Evolutionary conservation across 768 basidiomycete species (phyloP).

Genomic region (Russula vinacea): DNA sequence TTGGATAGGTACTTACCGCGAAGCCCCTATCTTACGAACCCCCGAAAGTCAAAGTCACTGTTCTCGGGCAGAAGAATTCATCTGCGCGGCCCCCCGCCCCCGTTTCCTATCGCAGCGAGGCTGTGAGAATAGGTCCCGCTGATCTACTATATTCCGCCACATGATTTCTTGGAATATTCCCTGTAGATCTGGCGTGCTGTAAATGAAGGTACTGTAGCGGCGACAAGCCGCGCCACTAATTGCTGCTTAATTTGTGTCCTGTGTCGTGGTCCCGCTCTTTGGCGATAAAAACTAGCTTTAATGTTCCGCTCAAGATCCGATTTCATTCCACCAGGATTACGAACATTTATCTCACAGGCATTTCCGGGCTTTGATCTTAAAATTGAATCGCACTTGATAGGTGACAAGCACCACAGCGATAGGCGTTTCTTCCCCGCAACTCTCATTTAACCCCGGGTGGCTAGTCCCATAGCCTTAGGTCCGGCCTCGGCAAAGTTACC

Average conservation of each 20-base stretch:
- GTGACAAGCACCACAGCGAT: neutral
- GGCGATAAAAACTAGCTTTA: conserved; percentile 9
- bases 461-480: neutral
- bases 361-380: neutral
- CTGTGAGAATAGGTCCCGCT: conserved; percentile 3
- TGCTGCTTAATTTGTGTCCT: conserved; percentile 6
- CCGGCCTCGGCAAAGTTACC: neutral
- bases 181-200: neutral
- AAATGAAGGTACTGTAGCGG: conserved; percentile 6
- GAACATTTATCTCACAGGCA: neutral
- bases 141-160: neutral
- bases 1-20: neutral
- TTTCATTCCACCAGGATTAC: conserved; percentile 1
- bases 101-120: conserved; percentile 10
- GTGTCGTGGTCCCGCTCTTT: conserved; percentile 3
- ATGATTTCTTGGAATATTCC: conserved; percentile 22
- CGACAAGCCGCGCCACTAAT: conserved; percentile 18
- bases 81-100: neutral
- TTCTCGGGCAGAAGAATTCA: neutral
- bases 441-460: neutral
- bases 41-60: neutral
- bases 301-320: neutral
- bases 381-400: neutral
- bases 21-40: neutral
- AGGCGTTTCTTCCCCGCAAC: neutral